These are phyloP conservation scores for Balakata baccata DNA, from an alignment of 345 rosid genomes.

Conservation along the genomic window DNA sequence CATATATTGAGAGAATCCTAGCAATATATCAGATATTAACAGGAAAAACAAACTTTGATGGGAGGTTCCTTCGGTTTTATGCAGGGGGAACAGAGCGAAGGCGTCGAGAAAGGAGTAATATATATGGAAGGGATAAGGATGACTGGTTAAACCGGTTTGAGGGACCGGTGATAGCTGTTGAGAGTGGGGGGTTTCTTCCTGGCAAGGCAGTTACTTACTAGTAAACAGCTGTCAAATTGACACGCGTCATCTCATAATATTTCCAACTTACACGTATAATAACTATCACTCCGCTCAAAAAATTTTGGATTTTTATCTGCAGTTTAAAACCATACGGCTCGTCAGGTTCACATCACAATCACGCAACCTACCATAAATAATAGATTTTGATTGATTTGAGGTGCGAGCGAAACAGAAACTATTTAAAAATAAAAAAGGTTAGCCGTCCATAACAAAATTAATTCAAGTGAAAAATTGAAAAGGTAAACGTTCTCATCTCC, in stretches of 20 bases:
- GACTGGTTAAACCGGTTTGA: slow-evolving; percentile 49
- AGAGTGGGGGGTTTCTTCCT: slow-evolving; percentile 43
- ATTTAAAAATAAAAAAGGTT: not conserved
- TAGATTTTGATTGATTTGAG: not conserved
- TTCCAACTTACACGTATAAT: slow-evolving; percentile 44
- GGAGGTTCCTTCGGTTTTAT: slow-evolving; percentile 11
- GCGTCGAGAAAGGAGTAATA: slow-evolving; percentile 18
- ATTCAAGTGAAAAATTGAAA: not conserved
- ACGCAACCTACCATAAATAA: not conserved
- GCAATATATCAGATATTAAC: slow-evolving; percentile 43
- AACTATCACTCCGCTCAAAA: slow-evolving; percentile 6
- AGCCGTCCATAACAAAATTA: not conserved
- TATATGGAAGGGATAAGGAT: slow-evolving; percentile 37
- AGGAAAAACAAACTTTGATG: not conserved
- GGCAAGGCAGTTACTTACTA: slow-evolving; percentile 74
- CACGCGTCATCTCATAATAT: slow-evolving; percentile 44
- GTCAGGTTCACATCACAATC: slow-evolving; percentile 24
- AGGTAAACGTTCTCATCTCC: not conserved
- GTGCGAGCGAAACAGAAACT: not conserved
- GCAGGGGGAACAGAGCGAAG: slow-evolving; percentile 9
- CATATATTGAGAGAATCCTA: slow-evolving; percentile 19
- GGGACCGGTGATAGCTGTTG: slow-evolving; percentile 52
- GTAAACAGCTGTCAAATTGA: slow-evolving; percentile 56
- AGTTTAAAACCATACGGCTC: slow-evolving; percentile 22
- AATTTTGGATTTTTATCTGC: slow-evolving; percentile 16